These are phyloP conservation scores for Metarhizium brunneum DNA, from an alignment of 2,329 filamentous ascomycete genomes.

Conservation along the genomic window DNA sequence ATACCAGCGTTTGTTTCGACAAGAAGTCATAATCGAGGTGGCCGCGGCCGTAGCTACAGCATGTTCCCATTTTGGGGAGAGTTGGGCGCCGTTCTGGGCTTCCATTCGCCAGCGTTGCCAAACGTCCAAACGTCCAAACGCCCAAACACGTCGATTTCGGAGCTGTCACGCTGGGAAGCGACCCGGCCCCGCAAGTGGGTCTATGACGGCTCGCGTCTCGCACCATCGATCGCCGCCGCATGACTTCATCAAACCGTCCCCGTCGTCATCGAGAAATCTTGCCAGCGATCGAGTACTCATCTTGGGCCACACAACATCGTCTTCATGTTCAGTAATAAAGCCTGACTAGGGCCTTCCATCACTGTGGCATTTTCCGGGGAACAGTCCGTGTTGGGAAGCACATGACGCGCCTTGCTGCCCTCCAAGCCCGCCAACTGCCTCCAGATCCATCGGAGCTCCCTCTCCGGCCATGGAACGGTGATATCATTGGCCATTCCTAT, in stretches of 20 bases:
- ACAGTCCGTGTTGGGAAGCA: neutral
- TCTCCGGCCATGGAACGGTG: neutral
- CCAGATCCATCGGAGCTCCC: neutral
- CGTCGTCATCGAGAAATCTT: neutral
- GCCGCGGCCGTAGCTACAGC: no score
- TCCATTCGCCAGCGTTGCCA: no score
- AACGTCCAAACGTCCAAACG: no score
- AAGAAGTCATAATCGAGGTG: no score
- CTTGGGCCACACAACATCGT: neutral
- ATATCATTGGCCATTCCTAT: neutral
- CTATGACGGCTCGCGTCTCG: neutral
- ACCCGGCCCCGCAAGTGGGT: neutral
- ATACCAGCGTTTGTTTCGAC: no score
- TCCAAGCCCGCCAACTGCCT: neutral
- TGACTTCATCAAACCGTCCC: conserved; percentile 1
- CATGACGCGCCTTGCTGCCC: neutral
- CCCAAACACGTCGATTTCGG: no score
- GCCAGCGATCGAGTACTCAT: neutral
- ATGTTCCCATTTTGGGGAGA: no score
- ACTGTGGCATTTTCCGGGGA: no score
- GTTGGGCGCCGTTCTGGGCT: no score
- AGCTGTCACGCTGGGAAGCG: no score
- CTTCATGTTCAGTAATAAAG: neutral
- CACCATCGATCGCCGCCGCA: neutral
- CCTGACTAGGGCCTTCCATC: no score